phyloP scores from a whole-genome alignment of 106 monocot genomes.

The Vanilla planifolia region DNA sequence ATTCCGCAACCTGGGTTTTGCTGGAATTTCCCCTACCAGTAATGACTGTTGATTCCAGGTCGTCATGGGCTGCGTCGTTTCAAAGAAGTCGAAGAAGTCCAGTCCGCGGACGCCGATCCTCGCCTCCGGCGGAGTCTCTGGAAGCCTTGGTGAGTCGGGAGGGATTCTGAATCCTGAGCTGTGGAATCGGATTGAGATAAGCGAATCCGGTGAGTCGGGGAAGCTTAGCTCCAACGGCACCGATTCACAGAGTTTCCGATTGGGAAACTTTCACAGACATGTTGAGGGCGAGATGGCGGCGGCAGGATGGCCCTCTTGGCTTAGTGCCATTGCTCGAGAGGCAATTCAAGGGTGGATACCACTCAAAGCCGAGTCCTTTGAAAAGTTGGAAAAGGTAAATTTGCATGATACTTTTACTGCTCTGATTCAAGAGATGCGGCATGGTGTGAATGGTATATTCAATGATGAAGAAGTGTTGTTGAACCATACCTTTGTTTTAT shows the following conservation, averaged over 20 bases:
- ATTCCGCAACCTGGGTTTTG: not conserved
- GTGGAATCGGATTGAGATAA: slow-evolving; percentile 16
- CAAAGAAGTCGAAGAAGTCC: slow-evolving; percentile 36
- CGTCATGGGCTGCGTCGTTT: slow-evolving; percentile 71
- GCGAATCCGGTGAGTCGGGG: slow-evolving; percentile 30
- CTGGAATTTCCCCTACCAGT: not conserved
- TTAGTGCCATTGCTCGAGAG: slow-evolving; percentile 62
- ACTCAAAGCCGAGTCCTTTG: slow-evolving; percentile 67
- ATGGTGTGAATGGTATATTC: no score
- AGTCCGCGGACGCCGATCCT: slow-evolving; percentile 38
- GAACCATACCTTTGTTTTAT: no score
- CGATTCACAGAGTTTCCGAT: slow-evolving; percentile 27
- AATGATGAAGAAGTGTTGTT: not conserved
- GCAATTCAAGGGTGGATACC: slow-evolving; percentile 89
- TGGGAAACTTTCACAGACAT: slow-evolving; percentile 48
- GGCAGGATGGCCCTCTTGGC: slow-evolving; percentile 90
- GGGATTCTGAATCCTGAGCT: slow-evolving; percentile 15
- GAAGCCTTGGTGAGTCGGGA: slow-evolving; percentile 13
- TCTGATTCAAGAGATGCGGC: no score
- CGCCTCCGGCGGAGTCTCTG: slow-evolving; percentile 20
- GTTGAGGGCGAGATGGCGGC: slow-evolving; percentile 71
- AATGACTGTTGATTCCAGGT: slow-evolving; percentile 4
- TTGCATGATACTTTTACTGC: no score
- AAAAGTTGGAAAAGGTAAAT: slow-evolving; percentile 93
- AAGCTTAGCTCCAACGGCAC: slow-evolving; percentile 23